Conservation (phyloP, 495 filamentous ascomycete genomes). For the Penicillium bovifimosum region DNA sequence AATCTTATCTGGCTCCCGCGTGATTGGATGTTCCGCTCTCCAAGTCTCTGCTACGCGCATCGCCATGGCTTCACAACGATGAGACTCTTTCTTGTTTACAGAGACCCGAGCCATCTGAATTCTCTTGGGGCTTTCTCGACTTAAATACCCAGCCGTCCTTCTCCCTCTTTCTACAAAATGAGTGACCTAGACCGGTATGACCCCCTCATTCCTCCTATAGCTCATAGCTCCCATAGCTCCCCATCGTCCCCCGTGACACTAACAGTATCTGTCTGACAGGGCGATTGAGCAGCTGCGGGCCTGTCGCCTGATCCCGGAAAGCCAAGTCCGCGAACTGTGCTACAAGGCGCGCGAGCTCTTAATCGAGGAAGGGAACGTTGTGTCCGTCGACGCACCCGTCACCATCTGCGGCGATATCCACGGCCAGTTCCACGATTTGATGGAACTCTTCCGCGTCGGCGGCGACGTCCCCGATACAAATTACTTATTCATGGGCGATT, state of each 20-base stretch:
- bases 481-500: conserved; percentile 99
- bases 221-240: not conserved
- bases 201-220: not conserved
- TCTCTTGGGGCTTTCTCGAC: conserved; percentile 8
- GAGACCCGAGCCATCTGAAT: conserved; percentile 11
- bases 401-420: conserved; percentile 99
- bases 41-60: conserved; percentile 10
- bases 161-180: conserved; percentile 48
- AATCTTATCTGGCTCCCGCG: conserved; percentile 38
- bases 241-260: not conserved
- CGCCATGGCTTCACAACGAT: conserved; percentile 21
- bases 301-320: conserved; percentile 93
- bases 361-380: conserved; percentile 97
- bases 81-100: conserved; percentile 10
- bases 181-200: conserved; percentile 79
- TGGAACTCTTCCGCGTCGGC: conserved; percentile 96
- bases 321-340: conserved; percentile 91
- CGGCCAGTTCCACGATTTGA: conserved; percentile 96
- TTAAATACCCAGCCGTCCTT: conserved; percentile 5
- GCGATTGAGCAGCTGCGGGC: conserved; percentile 90
- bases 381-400: conserved; percentile 90
- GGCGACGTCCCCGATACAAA: conserved; percentile 96
- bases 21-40: conserved; percentile 28
- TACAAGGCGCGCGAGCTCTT: conserved; percentile 95
- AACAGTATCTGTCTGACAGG: conserved; percentile 43